Conservation (phyloP, 371 early-diverging fungal genomes). For the Mortierella sp. region DNA sequence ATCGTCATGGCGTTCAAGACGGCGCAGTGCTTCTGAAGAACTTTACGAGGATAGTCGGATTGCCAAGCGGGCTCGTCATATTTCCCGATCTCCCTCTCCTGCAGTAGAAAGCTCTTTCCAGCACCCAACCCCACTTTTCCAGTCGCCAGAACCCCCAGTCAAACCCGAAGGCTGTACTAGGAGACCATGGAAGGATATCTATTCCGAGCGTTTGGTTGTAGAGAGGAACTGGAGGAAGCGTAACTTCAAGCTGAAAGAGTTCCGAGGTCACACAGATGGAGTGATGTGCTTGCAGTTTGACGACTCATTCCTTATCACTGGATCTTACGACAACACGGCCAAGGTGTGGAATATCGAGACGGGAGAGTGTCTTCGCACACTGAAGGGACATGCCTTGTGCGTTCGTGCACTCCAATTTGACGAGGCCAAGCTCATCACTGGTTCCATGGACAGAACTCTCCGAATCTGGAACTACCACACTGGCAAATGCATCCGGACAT, state of each 20-base stretch:
- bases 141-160: conserved; percentile 37
- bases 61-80: conserved; percentile 25
- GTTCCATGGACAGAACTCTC: conserved; percentile 94
- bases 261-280: conserved; percentile 86
- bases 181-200: conserved; percentile 87
- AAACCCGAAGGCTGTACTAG: conserved; percentile 18
- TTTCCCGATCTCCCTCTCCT: conserved; percentile 16
- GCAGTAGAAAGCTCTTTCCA: conserved; percentile 3
- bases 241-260: conserved; percentile 63
- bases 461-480: conserved; percentile 96
- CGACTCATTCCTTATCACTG: conserved; percentile 84
- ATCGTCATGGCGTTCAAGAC: conserved; percentile 14
- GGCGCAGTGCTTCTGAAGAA: conserved; percentile 33
- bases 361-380: conserved; percentile 70
- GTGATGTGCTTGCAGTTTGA: conserved; percentile 91
- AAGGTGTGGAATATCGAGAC: conserved; percentile 87
- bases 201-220: conserved; percentile 81
- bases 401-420: conserved; percentile 91
- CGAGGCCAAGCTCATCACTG: conserved; percentile 84
- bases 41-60: conserved; percentile 9
- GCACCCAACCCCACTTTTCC: conserved; percentile 21
- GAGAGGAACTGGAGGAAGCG: conserved; percentile 90
- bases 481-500: conserved; percentile 86
- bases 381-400: conserved; percentile 88
- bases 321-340: conserved; percentile 86